Evolutionary conservation across 352 stramenopile species (phyloP).

Genomic region (Phytophthora palmivora): DNA sequence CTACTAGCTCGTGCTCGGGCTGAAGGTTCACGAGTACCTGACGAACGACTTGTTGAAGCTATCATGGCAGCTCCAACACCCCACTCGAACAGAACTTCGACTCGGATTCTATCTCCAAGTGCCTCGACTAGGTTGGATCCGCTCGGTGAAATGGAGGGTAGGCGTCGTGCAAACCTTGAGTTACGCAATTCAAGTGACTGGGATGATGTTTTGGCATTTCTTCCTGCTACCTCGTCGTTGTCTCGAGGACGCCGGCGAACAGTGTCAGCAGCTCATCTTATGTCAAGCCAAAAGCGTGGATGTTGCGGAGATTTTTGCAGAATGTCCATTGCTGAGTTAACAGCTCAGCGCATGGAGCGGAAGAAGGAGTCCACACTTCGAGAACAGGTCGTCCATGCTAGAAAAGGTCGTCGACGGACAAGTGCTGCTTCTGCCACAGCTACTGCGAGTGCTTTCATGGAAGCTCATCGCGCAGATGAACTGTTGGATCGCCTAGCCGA

Average conservation of each 20-base stretch:
- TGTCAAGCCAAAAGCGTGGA: constrained; percentile 77
- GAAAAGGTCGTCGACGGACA: constrained; percentile 41
- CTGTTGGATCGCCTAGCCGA: constrained; percentile 23
- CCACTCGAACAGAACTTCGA: constrained; percentile 27
- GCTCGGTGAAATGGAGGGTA: constrained; percentile 41
- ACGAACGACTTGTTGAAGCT: constrained; percentile 75
- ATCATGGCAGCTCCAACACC: constrained; percentile 70
- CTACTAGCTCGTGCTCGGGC: constrained; percentile 64
- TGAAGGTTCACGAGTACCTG: constrained; percentile 52
- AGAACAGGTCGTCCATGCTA: constrained; percentile 9
- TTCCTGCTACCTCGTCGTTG: constrained; percentile 56
- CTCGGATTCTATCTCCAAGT: constrained; percentile 38
- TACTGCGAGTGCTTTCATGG: constrained; percentile 63
- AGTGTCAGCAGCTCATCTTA: constrained; percentile 67
- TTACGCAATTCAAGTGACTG: constrained; percentile 49
- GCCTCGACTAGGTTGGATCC: constrained; percentile 38
- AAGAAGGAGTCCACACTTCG: constrained; percentile 35
- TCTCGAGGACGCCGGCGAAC: constrained; percentile 62
- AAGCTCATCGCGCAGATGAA: constrained; percentile 42
- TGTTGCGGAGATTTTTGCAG: constrained; percentile 79
- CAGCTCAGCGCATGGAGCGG: constrained; percentile 46
- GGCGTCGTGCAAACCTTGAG: constrained; percentile 28
- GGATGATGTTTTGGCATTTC: constrained; percentile 64
- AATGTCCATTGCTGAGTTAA: constrained; percentile 48
- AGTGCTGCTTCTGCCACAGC: constrained; percentile 60